Evolutionary conservation across 1,139 yeast genomes (phyloP).

Genomic region (Blastobotrys apis): DNA sequence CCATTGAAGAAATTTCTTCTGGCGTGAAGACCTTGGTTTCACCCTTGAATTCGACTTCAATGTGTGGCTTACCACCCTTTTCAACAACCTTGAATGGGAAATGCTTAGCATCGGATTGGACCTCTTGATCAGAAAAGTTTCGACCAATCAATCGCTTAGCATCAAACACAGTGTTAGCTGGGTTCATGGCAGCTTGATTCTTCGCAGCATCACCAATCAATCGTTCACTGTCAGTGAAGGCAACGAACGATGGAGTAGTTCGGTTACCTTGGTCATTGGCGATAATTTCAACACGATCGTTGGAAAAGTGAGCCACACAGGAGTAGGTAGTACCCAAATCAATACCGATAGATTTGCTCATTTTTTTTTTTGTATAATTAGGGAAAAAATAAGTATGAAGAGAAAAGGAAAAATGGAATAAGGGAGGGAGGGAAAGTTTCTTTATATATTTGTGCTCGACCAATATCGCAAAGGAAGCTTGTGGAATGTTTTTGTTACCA

Average conservation of each 20-base stretch:
- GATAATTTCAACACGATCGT: conserved; percentile 88
- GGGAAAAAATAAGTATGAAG: neutral
- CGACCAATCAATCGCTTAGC: conserved; percentile 97
- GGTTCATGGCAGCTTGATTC: conserved; percentile 98
- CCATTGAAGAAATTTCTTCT: conserved; percentile 98
- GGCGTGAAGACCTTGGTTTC: conserved; percentile 89
- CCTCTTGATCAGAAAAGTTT: conserved; percentile 81
- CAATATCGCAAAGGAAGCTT: neutral
- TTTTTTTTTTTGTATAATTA: conserved; percentile 4
- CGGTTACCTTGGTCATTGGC: conserved; percentile 99
- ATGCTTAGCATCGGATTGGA: conserved; percentile 88
- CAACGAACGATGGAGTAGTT: conserved; percentile 96
- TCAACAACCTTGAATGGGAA: conserved; percentile 94
- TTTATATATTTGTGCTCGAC: neutral
- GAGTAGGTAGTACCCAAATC: conserved; percentile 99
- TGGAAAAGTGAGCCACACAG: conserved; percentile 94
- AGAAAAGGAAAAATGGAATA: neutral
- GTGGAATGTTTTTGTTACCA: conserved; percentile 4
- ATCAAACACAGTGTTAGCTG: conserved; percentile 90
- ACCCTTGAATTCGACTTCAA: conserved; percentile 90
- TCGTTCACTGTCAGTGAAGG: conserved; percentile 94
- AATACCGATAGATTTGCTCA: conserved; percentile 50
- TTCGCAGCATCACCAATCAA: conserved; percentile 98
- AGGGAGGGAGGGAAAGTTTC: neutral
- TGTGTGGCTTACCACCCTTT: conserved; percentile 80